Evolutionary conservation across 306 rosid genomes (phyloP).

Genomic region (Cotoneaster glaucophyllus): DNA sequence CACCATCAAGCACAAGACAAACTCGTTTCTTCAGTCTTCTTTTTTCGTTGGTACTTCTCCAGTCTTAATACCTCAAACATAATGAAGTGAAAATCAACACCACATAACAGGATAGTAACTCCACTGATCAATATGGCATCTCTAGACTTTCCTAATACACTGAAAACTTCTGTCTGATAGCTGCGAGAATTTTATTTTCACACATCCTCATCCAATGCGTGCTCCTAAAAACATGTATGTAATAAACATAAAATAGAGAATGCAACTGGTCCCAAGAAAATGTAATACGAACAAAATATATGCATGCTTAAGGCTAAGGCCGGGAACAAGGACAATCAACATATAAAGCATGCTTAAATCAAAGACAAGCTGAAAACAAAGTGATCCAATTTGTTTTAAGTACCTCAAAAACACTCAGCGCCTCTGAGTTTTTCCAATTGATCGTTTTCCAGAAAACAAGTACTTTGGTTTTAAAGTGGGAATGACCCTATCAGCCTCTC

Average conservation of each 20-base stretch:
- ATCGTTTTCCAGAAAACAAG: conserved; percentile 74
- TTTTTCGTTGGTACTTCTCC: too few relatives aligned
- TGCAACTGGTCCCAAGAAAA: neutral
- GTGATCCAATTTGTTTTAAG: neutral
- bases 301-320: neutral
- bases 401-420: conserved; percentile 43
- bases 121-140: neutral
- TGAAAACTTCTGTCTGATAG: neutral
- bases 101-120: neutral
- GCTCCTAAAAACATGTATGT: too few relatives aligned
- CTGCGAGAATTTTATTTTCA: neutral
- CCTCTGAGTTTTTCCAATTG: conserved; percentile 62
- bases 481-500: conserved; percentile 90
- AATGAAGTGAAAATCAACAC: neutral
- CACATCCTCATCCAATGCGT: neutral
- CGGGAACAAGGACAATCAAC: neutral
- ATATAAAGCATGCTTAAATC: neutral
- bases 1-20: neutral
- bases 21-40: neutral
- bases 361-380: neutral
- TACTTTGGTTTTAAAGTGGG: conserved; percentile 73
- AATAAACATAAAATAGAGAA: neutral
- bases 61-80: neutral
- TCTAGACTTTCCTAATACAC: neutral
- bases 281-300: neutral